These are phyloP conservation scores for Nothopassalora personata DNA, from an alignment of 2,329 filamentous ascomycete species.

Conservation along the genomic window DNA sequence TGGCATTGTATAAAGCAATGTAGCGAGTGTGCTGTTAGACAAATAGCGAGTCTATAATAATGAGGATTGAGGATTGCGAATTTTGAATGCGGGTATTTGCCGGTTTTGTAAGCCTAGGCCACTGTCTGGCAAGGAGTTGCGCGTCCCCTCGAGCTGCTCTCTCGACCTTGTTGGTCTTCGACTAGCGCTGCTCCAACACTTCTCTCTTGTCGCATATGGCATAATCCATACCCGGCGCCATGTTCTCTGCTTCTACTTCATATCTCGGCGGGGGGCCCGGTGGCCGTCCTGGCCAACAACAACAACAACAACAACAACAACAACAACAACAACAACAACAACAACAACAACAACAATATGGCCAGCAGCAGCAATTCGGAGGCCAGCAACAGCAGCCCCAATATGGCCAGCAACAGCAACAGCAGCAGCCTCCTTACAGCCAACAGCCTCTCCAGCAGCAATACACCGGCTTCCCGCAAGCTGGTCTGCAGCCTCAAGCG, in stretches of 20 bases:
- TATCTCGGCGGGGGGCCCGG: constrained; percentile 75
- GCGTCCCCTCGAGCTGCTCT: not conserved
- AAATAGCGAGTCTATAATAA: too few relatives aligned
- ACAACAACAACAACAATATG: constrained; percentile 46
- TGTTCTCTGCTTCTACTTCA: constrained; percentile 88
- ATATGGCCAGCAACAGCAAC: constrained; percentile 44
- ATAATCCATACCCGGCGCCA: constrained; percentile 36
- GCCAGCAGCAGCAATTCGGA: constrained; percentile 44
- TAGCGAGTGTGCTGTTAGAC: too few relatives aligned
- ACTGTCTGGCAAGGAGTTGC: not conserved
- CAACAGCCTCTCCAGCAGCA: constrained; percentile 57
- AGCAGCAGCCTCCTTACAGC: constrained; percentile 52
- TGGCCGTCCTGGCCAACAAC: constrained; percentile 63
- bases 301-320: constrained; percentile 44
- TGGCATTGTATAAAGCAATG: too few relatives aligned
- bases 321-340: constrained; percentile 52
- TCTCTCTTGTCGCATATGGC: constrained; percentile 7
- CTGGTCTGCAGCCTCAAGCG: constrained; percentile 32
- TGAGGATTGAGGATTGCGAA: too few relatives aligned
- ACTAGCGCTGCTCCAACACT: not conserved
- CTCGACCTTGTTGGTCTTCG: not conserved
- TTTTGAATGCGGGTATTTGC: too few relatives aligned
- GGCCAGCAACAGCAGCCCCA: constrained; percentile 37
- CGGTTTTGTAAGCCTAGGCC: too few relatives aligned
- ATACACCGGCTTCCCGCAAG: constrained; percentile 58